phyloP scores from a whole-genome alignment of 2,329 filamentous ascomycete species.

The Cercospora sp. region DNA sequence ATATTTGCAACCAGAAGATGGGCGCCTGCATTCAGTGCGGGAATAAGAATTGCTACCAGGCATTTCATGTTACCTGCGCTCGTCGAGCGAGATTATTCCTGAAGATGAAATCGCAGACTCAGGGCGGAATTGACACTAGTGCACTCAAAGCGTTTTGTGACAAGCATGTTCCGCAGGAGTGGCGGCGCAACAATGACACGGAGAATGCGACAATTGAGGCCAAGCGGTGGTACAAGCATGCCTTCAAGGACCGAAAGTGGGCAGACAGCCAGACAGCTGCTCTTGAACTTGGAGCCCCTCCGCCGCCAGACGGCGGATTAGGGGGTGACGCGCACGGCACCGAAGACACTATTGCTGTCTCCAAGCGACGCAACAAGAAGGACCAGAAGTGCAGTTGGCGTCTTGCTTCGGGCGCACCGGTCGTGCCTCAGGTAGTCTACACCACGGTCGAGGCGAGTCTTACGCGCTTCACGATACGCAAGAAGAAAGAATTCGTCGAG shows the following conservation, averaged over 20 bases:
- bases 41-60: slow-evolving; percentile 95
- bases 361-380: slow-evolving; percentile 61
- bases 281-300: slow-evolving; percentile 72
- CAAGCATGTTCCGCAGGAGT: slow-evolving; percentile 87
- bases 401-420: slow-evolving; percentile 87
- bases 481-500: slow-evolving; percentile 87
- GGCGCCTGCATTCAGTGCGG: slow-evolving; percentile 97
- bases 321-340: slow-evolving; percentile 46
- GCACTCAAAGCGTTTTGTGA: slow-evolving; percentile 94
- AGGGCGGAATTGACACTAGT: slow-evolving; percentile 75
- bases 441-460: slow-evolving; percentile 83
- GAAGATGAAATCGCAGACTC: slow-evolving; percentile 93
- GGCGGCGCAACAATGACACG: slow-evolving; percentile 82
- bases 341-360: slow-evolving; percentile 56
- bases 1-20: slow-evolving; percentile 97
- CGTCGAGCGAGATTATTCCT: slow-evolving; percentile 82
- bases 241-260: slow-evolving; percentile 88
- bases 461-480: slow-evolving; percentile 77
- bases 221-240: slow-evolving; percentile 83
- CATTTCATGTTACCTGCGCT: slow-evolving; percentile 96
- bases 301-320: slow-evolving; percentile 43
- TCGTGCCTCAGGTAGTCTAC: slow-evolving; percentile 86
- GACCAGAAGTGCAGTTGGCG: slow-evolving; percentile 77
- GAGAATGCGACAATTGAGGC: slow-evolving; percentile 77
- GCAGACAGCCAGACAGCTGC: slow-evolving; percentile 85